These are phyloP conservation scores for Megacollybia marginata DNA, from an alignment of 768 basidiomycete genomes.

Conservation along the genomic window DNA sequence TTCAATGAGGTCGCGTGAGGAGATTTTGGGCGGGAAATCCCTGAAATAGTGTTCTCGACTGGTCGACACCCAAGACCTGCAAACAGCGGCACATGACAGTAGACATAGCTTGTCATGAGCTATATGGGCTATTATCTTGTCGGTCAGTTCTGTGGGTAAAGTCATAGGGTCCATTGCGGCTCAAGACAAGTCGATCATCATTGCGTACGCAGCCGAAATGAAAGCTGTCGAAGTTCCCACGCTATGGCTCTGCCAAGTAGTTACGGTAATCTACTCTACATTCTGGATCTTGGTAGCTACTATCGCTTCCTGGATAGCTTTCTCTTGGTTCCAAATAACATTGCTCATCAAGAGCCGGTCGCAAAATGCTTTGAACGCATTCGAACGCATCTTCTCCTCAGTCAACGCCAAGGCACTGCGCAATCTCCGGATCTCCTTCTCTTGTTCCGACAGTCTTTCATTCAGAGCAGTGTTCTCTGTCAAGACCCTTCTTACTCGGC, in stretches of 20 bases:
- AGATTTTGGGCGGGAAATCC: no score
- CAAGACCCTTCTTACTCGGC: no score
- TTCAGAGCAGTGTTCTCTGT: no score
- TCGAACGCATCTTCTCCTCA: constrained; percentile 14
- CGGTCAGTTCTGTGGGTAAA: constrained; percentile 35
- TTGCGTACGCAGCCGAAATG: background rate
- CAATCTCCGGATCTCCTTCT: constrained; percentile 9
- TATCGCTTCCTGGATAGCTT: constrained; percentile 24
- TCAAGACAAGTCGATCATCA: constrained; percentile 24
- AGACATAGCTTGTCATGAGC: no score
- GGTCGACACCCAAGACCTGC: no score
- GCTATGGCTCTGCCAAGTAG: no score
- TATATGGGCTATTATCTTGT: no score
- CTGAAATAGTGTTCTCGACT: no score
- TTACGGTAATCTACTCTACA: no score
- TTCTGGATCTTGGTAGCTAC: constrained; percentile 19
- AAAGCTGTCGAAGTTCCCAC: no score
- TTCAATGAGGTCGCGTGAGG: no score
- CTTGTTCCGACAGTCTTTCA: background rate
- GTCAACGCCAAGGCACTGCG: constrained; percentile 15
- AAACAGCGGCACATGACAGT: no score
- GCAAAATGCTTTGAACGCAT: constrained; percentile 32
- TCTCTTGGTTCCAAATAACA: constrained; percentile 32
- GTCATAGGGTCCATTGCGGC: constrained; percentile 32
- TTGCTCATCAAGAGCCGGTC: constrained; percentile 32